phyloP scores from a whole-genome alignment of 2,329 filamentous ascomycete species.

The Lachnellula willkommii region DNA sequence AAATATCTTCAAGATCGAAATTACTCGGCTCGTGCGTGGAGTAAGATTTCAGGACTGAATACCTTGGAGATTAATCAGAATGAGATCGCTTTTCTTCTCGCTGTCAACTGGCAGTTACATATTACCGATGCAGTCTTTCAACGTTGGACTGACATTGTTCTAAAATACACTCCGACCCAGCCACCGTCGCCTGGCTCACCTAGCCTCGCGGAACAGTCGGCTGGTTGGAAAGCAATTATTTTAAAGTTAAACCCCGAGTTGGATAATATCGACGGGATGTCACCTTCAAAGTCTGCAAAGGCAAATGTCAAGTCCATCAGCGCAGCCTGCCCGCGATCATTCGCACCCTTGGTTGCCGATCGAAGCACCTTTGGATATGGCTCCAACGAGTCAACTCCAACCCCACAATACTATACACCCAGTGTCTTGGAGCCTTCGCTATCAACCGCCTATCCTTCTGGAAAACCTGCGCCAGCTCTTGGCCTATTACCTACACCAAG shows the following conservation, averaged over 20 bases:
- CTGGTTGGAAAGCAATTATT: constrained; percentile 55
- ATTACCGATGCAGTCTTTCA: constrained; percentile 85
- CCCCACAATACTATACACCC: constrained; percentile 40
- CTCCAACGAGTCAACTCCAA: constrained; percentile 37
- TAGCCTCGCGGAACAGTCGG: constrained; percentile 24
- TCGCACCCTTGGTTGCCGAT: constrained; percentile 41
- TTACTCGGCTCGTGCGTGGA: constrained; percentile 96
- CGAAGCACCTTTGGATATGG: constrained; percentile 34
- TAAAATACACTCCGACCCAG: constrained; percentile 64
- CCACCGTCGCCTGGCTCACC: constrained; percentile 47
- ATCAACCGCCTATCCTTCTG: constrained; percentile 39
- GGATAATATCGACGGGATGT: constrained; percentile 53
- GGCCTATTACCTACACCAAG: constrained; percentile 55
- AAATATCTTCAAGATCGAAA: constrained; percentile 98
- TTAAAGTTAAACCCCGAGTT: constrained; percentile 51
- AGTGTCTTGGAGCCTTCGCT: constrained; percentile 47
- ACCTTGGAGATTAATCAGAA: constrained; percentile 95
- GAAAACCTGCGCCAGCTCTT: constrained; percentile 47
- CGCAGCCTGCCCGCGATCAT: constrained; percentile 27
- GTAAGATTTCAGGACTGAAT: constrained; percentile 95
- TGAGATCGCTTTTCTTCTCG: constrained; percentile 83
- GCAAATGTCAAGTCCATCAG: constrained; percentile 20
- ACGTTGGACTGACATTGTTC: constrained; percentile 87
- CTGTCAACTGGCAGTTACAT: constrained; percentile 92
- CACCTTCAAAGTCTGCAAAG: constrained; percentile 29